Base-by-base conservation (phyloP, 768 basidiomycete species). In the Mycena leptocephala region DNA sequence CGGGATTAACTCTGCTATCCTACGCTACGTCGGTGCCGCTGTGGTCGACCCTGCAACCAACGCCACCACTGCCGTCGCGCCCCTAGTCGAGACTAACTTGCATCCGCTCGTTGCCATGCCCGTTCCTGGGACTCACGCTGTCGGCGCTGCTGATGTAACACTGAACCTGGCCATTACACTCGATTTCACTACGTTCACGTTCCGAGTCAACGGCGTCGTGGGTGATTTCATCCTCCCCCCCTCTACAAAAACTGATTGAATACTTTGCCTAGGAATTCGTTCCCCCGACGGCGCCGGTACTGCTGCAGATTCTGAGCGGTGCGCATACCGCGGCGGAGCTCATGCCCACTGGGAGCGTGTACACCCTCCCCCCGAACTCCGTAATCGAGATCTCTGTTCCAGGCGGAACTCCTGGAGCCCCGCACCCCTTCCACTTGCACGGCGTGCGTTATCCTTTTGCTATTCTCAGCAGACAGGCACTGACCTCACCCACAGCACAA, bases 1-100 rank as follows among this genome's bases (percentile, higher is more conserved):
- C 26, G 87, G 87, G 11, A 83, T 87, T 72, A 91, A 89, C 80
- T 85, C 85, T 48, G 91, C 90, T 4, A 90, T 92, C 69, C 80
- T 92, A 43, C 86, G 89, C 65, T 92, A 92, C 71, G 79, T 37
- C 1, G 89, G 88, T n/a, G 92, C 91, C 13, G 75, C 83, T 0
- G 69, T 63, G n/a, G 73, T 76, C 13, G 91, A 92, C 39, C 92
- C 92, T 6, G 84, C 83, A 2, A 87, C 86, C 46, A 65, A 79
- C 70, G 8, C 79, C 76, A 53, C 77, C 70, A 63, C 70, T n/a
- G 72, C 58, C 30, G 28, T 33, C 9, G 82, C 84, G 22, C 77
- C 83, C 0, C 84, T 91, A 48, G 35, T 80, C 3, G 90, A 91
- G 72, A 80, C 81, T 14, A 76, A 81, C 41, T 84, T 92, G 0